A percentile compares a stretch with the other conserved stretches of the same genome.
These are phyloP conservation scores for Camellia sinensis DNA, from an alignment of 148 eudicot species.

Conservation along the genomic window DNA sequence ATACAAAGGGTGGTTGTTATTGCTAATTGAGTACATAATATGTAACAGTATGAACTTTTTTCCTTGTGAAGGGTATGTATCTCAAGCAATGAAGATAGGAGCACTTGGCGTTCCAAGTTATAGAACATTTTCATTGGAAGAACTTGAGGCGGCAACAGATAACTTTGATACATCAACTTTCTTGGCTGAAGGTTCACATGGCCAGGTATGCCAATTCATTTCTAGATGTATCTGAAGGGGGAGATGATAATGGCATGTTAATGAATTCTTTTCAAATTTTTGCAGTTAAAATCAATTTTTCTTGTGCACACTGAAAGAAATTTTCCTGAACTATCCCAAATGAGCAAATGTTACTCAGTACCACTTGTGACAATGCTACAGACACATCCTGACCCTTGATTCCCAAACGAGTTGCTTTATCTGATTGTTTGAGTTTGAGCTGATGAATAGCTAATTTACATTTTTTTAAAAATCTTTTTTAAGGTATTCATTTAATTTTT, in stretches of 20 bases:
- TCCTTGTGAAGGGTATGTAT: constrained; percentile 60
- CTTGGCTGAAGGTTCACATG: constrained; percentile 80
- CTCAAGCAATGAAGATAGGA: constrained; percentile 79
- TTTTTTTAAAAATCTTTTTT: not conserved
- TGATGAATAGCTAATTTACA: not conserved
- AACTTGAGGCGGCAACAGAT: constrained; percentile 85
- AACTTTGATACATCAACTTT: constrained; percentile 65
- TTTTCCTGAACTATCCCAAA: not conserved
- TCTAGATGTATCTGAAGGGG: not conserved
- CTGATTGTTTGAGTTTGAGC: not conserved
- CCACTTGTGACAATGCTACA: no score
- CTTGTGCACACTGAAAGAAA: not conserved
- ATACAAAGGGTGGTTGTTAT: not conserved
- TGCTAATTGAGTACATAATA: not conserved
- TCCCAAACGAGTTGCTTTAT: not conserved
- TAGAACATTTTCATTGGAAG: constrained; percentile 73
- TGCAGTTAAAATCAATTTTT: not conserved
- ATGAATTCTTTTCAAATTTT: not conserved
- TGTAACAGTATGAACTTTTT: not conserved
- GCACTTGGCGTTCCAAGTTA: constrained; percentile 73
- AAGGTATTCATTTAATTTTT: not conserved
- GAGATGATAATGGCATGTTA: not conserved
- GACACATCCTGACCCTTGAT: no score
- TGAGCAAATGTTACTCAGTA: not conserved
- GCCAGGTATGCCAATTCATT: constrained; percentile 55